phyloP scores from a whole-genome alignment of 306 rosid species.

The Inga oerstediana region DNA sequence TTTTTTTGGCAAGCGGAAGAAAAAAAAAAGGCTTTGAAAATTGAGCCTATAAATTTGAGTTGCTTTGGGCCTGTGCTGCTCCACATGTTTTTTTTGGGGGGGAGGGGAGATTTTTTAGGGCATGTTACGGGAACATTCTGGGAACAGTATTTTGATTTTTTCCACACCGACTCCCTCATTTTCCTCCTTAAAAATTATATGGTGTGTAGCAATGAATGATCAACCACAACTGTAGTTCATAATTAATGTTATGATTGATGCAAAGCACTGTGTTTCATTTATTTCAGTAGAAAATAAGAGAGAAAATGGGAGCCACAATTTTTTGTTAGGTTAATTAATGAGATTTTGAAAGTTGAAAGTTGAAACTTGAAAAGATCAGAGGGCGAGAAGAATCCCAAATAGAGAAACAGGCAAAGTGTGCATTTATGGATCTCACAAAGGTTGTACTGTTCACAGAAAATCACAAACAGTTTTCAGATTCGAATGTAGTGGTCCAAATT shows the following conservation, averaged over 20 bases:
- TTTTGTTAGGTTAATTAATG: neutral
- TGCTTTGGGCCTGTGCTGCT: too few species aligned
- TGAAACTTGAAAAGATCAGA: neutral
- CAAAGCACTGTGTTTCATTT: neutral
- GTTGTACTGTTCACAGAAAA: neutral
- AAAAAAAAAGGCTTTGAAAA: neutral
- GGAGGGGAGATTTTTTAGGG: neutral
- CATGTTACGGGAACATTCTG: neutral
- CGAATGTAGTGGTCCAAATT: slow-evolving; percentile 34
- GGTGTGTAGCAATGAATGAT: neutral
- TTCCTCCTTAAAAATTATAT: neutral
- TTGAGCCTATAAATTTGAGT: too few species aligned
- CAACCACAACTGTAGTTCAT: neutral
- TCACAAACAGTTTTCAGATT: slow-evolving; percentile 17
- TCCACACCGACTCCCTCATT: neutral
- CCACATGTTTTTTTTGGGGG: too few species aligned
- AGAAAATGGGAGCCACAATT: neutral
- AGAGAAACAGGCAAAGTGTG: slow-evolving; percentile 27
- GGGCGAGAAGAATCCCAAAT: slow-evolving; percentile 15
- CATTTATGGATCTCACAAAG: slow-evolving; percentile 28
- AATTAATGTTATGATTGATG: neutral
- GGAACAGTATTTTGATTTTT: neutral
- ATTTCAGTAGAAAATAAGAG: neutral
- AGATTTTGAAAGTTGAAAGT: neutral
- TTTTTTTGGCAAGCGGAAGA: neutral